Evolutionary conservation across 202 grass and related monocot species (phyloP), one percentile per base, ranked within the genome.

Genomic region (Tripidium arundinaceum): DNA sequence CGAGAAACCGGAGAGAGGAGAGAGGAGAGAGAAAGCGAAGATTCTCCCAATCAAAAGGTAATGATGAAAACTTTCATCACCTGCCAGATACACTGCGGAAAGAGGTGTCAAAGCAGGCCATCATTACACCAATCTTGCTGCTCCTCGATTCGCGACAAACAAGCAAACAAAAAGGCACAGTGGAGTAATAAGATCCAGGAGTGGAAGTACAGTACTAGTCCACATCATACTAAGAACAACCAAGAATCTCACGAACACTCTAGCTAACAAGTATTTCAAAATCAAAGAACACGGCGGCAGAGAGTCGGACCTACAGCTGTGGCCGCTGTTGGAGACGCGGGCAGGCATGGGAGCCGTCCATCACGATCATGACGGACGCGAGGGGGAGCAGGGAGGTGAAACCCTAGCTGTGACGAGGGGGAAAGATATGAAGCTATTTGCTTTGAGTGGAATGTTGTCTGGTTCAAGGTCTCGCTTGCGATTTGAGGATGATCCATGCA

Each of bases 381-480:
- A 84, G 45, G 18, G 14, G 14, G 22, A 12, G 68, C n/a, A 34
- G n/a, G 3, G 16, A 65, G 31, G 33, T 13, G 78, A 94, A 94
- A 94, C 92, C 87, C 92, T 90, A 92, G 82, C 72, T 18, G 77
- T 62, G 29, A 39, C 61, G 81, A 78, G 83, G 42, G 16, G 15
- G 9, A 43, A 62, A 71, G 43, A 83, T 89, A 84, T 91, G 93
- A 91, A 97, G 88, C 83, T 89, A 90, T 85, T 92, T 75, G 24
- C 74, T 85, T 90, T 94, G 89, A 88, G 94, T 91, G 94, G 94
- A 90, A 94, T 94, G 94, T 90, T 97, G 94, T 97, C 78, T 92
- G 94, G 91, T 91, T 94, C 94, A 91, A 94, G 94, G 94, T 58
- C 39, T 81, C 54, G 45, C 16, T 25, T 81, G 18, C 13, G 24